phyloP scores from a whole-genome alignment of 2,329 filamentous ascomycete genomes.

The Neofusicoccum cordaticola region DNA sequence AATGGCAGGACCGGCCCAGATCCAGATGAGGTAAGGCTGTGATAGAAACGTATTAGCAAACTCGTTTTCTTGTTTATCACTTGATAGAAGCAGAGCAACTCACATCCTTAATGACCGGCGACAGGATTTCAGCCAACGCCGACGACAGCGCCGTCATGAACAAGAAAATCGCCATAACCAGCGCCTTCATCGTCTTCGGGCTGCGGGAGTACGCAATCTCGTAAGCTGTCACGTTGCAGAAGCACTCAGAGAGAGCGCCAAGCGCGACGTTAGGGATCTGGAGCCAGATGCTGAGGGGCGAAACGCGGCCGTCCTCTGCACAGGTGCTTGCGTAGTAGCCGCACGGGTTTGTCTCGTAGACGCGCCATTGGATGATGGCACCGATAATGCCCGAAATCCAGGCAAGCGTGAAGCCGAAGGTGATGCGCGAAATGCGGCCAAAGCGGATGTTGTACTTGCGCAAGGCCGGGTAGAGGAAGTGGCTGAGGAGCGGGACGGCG shows the following conservation, averaged over 20 bases:
- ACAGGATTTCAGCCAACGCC: conserved; percentile 9
- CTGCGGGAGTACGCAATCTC: conserved; percentile 45
- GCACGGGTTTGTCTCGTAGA: conserved; percentile 49
- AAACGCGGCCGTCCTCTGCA: conserved; percentile 30
- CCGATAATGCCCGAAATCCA: conserved; percentile 42
- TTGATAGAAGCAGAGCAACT: not conserved
- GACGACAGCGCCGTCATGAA: conserved; percentile 29
- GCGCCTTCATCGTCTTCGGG: conserved; percentile 42
- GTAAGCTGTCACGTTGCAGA: conserved; percentile 46
- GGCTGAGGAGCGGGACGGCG: conserved; percentile 47
- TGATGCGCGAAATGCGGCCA: conserved; percentile 50
- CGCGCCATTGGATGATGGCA: conserved; percentile 43
- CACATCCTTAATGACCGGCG: conserved; percentile 11
- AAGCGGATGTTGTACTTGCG: conserved; percentile 43
- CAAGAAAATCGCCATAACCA: conserved; percentile 43
- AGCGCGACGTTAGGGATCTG: conserved; percentile 41
- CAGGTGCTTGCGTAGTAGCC: conserved; percentile 42
- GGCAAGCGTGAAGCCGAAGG: conserved; percentile 52
- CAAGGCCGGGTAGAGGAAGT: conserved; percentile 48
- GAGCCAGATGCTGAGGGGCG: conserved; percentile 44
- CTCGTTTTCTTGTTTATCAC: accelerated
- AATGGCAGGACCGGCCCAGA: conserved; percentile 50
- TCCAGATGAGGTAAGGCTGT: conserved; percentile 20
- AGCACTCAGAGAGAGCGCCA: conserved; percentile 39
- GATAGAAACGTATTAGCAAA: not conserved